These are phyloP conservation scores for Aspergillus kassunensis DNA, from an alignment of 495 filamentous ascomycete genomes.

Conservation along the genomic window DNA sequence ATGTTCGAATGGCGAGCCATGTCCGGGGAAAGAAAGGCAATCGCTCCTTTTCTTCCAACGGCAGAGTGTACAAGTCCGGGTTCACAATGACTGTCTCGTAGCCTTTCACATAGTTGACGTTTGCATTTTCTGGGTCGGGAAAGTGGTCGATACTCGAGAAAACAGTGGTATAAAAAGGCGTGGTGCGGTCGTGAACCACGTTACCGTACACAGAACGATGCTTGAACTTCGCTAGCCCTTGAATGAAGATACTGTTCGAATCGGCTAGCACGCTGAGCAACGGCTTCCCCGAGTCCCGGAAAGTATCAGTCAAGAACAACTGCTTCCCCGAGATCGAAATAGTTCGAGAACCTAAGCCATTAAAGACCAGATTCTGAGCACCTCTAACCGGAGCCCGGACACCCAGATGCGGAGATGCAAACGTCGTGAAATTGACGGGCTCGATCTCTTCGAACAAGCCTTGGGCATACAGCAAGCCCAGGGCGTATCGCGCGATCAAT, in stretches of 20 bases:
- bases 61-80: slow-evolving; percentile 55
- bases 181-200: slow-evolving; percentile 75
- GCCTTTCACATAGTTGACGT: slow-evolving; percentile 66
- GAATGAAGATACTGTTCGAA: slow-evolving; percentile 79
- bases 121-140: slow-evolving; percentile 55
- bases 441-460: slow-evolving; percentile 73
- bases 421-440: slow-evolving; percentile 91
- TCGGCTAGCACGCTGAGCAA: slow-evolving; percentile 80
- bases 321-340: slow-evolving; percentile 80
- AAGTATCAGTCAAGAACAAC: slow-evolving; percentile 81
- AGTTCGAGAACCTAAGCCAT: slow-evolving; percentile 71
- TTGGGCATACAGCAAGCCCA: slow-evolving; percentile 76
- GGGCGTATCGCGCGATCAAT: slow-evolving; percentile 79
- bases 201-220: slow-evolving; percentile 77
- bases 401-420: slow-evolving; percentile 86
- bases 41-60: slow-evolving; percentile 30
- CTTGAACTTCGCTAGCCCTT: slow-evolving; percentile 69
- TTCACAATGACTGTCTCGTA: slow-evolving; percentile 78
- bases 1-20: slow-evolving; percentile 24
- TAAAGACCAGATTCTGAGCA: slow-evolving; percentile 65
- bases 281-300: slow-evolving; percentile 74
- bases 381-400: slow-evolving; percentile 72
- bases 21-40: slow-evolving; percentile 28
- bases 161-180: slow-evolving; percentile 74
- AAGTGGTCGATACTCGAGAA: slow-evolving; percentile 76